phyloP scores from a whole-genome alignment of 176 grass and related monocot species.

The Carex pumila region DNA sequence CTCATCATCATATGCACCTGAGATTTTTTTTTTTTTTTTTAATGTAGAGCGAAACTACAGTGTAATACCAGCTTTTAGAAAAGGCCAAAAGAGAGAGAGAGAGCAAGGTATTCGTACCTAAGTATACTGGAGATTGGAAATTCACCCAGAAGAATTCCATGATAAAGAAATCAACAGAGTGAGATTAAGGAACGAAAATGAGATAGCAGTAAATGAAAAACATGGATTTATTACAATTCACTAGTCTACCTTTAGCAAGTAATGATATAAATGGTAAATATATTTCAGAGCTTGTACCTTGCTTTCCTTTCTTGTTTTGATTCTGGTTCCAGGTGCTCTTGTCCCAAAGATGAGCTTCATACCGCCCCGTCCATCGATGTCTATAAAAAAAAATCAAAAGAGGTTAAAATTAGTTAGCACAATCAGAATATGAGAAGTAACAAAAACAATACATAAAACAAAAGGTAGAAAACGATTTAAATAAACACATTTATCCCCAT shows the following conservation, averaged over 20 bases:
- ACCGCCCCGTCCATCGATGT: conserved; percentile 97
- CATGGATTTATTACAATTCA: neutral
- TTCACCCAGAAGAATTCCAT: conserved; percentile 42
- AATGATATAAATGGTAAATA: neutral
- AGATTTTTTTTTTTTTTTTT: neutral
- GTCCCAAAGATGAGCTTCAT: conserved; percentile 99
- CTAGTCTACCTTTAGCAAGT: neutral
- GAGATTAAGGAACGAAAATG: conserved; percentile 22
- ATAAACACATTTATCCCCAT: neutral
- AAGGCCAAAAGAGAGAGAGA: neutral
- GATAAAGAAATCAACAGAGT: conserved; percentile 49
- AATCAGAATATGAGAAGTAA: neutral
- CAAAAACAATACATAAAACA: neutral
- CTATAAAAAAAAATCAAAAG: conserved; percentile 31
- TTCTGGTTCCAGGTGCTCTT: conserved; percentile 99
- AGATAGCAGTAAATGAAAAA: neutral
- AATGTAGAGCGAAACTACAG: neutral
- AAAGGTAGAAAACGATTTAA: neutral
- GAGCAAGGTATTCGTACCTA: conserved; percentile 48
- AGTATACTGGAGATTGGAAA: conserved; percentile 60
- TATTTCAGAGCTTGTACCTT: conserved; percentile 63
- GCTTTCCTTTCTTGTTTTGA: conserved; percentile 99
- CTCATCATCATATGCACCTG: conserved; percentile 99
- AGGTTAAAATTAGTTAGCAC: conserved; percentile 17
- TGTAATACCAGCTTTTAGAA: neutral